phyloP scores from a whole-genome alignment of 1,284 basidiomycete genomes.

The Ganoderma lucidum region DNA sequence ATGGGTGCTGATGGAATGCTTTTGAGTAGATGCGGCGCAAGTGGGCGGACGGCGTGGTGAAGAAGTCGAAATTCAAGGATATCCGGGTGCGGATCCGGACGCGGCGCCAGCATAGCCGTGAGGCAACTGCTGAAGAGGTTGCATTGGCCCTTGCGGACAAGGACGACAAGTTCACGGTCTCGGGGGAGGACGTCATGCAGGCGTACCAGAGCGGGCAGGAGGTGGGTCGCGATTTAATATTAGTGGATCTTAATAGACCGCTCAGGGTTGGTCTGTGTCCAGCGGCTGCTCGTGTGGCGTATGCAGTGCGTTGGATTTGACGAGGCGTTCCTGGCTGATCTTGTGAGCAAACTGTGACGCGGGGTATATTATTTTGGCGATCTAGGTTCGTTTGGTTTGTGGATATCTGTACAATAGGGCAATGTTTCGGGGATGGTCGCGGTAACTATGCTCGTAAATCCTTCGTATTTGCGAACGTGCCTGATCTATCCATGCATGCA shows the following conservation, averaged over 20 bases:
- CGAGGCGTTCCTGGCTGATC: slow-evolving; percentile 4
- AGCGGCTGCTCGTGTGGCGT: slow-evolving; percentile 12
- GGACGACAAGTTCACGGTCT: slow-evolving; percentile 1
- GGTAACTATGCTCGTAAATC: background rate
- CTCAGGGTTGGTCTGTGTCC: background rate
- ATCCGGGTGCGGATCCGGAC: slow-evolving; percentile 30
- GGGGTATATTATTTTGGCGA: background rate
- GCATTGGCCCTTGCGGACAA: background rate
- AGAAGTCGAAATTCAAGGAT: slow-evolving; percentile 15
- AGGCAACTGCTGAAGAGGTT: slow-evolving; percentile 32
- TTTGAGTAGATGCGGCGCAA: background rate
- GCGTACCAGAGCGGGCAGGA: slow-evolving; percentile 15
- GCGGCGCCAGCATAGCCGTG: slow-evolving; percentile 19
- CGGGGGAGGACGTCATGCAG: slow-evolving; percentile 6
- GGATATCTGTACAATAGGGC: background rate
- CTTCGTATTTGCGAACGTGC: too few species aligned
- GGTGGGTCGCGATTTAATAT: slow-evolving; percentile 3
- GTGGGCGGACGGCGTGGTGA: slow-evolving; percentile 21
- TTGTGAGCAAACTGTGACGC: background rate
- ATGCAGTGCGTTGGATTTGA: slow-evolving; percentile 16
- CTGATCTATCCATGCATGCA: too few species aligned
- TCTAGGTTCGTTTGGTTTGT: background rate
- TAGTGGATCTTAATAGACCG: too few species aligned
- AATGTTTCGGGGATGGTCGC: background rate
- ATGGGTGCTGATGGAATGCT: background rate